Evolutionary conservation across 441 rosid species (phyloP).

Genomic region (Adansonia gregorii): DNA sequence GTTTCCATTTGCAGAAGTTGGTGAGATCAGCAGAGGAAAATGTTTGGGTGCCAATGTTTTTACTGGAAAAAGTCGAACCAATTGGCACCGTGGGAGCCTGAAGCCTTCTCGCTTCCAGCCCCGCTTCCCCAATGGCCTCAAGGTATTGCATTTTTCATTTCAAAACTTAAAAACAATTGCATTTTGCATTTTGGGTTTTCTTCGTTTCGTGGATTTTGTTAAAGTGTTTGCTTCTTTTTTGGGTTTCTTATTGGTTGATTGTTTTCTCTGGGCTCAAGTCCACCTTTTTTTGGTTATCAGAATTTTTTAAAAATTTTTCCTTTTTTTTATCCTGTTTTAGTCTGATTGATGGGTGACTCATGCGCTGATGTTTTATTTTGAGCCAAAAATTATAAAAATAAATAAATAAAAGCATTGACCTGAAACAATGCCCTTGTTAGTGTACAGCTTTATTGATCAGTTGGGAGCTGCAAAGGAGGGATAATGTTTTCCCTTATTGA

Average conservation of each 20-base stretch:
- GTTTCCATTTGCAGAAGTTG: conserved; percentile 16
- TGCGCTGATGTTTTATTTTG: conserved; percentile 12
- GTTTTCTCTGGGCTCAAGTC: conserved; percentile 15
- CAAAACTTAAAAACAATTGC: background rate
- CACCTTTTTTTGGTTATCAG: background rate
- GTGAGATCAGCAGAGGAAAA: conserved; percentile 30
- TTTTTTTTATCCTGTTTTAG: background rate
- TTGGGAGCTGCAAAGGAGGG: background rate
- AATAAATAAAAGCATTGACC: background rate
- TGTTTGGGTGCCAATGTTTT: conserved; percentile 61
- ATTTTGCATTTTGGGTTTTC: background rate
- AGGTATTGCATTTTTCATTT: conserved; percentile 40
- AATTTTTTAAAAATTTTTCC: background rate
- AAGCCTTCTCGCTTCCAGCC: conserved; percentile 59
- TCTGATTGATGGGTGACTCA: conserved; percentile 17
- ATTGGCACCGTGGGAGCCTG: conserved; percentile 40
- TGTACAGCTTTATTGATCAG: background rate
- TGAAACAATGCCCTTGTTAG: background rate
- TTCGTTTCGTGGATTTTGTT: background rate
- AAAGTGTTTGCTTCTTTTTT: background rate
- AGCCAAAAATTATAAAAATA: too few relatives aligned
- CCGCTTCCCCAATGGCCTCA: conserved; percentile 70
- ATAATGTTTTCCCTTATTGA: background rate
- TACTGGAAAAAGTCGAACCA: conserved; percentile 39
- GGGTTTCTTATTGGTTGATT: background rate